Conservation (phyloP, 768 basidiomycete genomes). For the Phaeolepiota aurea region DNA sequence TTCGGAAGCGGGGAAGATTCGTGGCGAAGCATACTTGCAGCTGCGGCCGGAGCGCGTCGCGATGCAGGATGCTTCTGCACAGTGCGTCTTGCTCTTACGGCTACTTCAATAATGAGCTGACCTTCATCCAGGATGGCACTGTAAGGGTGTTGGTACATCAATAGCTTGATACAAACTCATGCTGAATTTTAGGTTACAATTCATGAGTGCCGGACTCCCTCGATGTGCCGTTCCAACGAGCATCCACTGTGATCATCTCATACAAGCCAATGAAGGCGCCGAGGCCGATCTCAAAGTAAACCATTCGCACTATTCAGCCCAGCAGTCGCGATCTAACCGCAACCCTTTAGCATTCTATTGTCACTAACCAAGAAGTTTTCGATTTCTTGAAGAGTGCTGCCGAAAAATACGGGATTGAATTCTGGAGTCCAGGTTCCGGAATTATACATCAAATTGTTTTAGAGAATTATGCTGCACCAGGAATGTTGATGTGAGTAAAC, state of each 20-base stretch:
- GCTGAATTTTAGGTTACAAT: slow-evolving; percentile 62
- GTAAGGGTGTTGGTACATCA: slow-evolving; percentile 29
- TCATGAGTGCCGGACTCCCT: slow-evolving; percentile 91
- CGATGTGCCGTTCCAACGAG: slow-evolving; percentile 81
- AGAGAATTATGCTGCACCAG: slow-evolving; percentile 95
- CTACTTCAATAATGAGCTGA: slow-evolving; percentile 7
- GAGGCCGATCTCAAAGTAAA: slow-evolving; percentile 73
- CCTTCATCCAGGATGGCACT: slow-evolving; percentile 87
- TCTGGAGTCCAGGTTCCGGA: slow-evolving; percentile 94
- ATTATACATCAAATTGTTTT: slow-evolving; percentile 98
- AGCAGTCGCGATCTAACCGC: not conserved
- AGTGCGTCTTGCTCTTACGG: slow-evolving; percentile 42
- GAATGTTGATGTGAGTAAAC: slow-evolving; percentile 77
- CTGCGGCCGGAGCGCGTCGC: slow-evolving; percentile 90
- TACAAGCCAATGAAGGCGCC: slow-evolving; percentile 89
- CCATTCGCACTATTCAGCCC: too few relatives aligned
- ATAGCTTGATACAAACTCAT: not conserved
- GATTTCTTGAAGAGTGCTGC: slow-evolving; percentile 93
- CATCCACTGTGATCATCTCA: slow-evolving; percentile 98
- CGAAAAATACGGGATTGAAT: slow-evolving; percentile 90
- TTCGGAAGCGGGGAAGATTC: slow-evolving; percentile 53
- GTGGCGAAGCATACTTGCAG: slow-evolving; percentile 88
- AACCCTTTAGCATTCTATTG: slow-evolving; percentile 59
- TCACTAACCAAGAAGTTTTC: slow-evolving; percentile 92
- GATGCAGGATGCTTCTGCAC: slow-evolving; percentile 92